Evolutionary conservation across 2,329 filamentous ascomycete genomes (phyloP), one percentile per base, ranked within the genome.

Genomic region (Coniochaeta sp.): DNA sequence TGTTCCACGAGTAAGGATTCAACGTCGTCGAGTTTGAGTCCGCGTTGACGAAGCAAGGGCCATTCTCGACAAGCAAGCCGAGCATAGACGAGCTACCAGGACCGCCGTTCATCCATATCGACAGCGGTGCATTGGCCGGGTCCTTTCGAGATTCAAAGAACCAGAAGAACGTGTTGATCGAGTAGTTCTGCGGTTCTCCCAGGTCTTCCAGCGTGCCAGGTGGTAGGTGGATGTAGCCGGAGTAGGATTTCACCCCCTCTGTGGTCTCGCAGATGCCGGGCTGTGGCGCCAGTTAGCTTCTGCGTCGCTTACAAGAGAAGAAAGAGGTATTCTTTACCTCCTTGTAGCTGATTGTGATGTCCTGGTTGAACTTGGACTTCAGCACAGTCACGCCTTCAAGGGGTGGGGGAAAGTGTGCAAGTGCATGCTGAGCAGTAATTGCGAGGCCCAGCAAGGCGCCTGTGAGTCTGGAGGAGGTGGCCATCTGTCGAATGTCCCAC

Each of bases 111-210:
- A 69, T 59, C 63, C 67, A 71, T 1, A 68, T 52, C 1, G 63
- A 63, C 2, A 69, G 57, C 2, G 67, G 67, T 0, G 66, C 67
- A n/a, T 55, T 56, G 18, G 50, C 51, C 24, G 60, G 55, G 42
- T 55, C 50, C 46, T 54, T 52, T 32, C 78, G 71, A 14, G 81
- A 71, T 58, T 83, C 80, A 54, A 85, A 78, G 60, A 83, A 85
- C 78, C 80, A 82, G 65, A 85, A 85, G 64, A 83, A 84, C 9
- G 77, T 81, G 60, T 83, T 82, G 61, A 82, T 80, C 55, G 70
- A 64, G 55, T 75, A 76, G 35, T 68, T 56, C 27, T 69, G 65
- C 73, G 53, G 82, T 57, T 82, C 81, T 52, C 58, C 53, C 7
- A 57, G 55, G 46, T 65, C 66, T 30, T 75, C 64, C 26, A 58